Base-by-base conservation (phyloP, 2,329 filamentous ascomycete species). In the Exophiala dermatitidis region DNA sequence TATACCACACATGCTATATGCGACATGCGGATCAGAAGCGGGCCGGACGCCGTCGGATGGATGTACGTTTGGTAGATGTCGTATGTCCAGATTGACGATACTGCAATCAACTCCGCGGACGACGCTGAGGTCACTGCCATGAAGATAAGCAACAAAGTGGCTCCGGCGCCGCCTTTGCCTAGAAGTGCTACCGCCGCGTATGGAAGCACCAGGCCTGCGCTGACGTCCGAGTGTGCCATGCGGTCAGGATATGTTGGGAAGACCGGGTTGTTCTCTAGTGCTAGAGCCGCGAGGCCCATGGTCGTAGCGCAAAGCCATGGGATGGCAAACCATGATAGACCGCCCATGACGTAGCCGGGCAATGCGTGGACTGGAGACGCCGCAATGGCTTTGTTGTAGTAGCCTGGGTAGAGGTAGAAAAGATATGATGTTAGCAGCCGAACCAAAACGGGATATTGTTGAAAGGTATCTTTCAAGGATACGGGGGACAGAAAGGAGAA, bases 351-450 rank as follows among this genome's bases (percentile, higher is more conserved):
- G 65, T 95, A 95, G 12, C 90, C 90, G 0, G 90, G 90, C 2
- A 96, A 80, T 0, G 90, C 90, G 56, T 91, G 83, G 0, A 91
- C 85, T 0, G 89, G 89, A 26, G 83, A 85, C 0, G 90, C 89
- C 4, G 90, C 88, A 63, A 95, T 95, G 10, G 89, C 90, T 70
- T 95, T 95, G 77, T 95, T 93, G 72, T 90, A 95, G 73, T 94
- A 95, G 10, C 86, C 38, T 41, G 28, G 2, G 19, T 19, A 19
- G 34, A n/a, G 34, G 8, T 37, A 37, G 34, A 37, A 37, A 8
- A 6, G 1, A 10, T 32, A 46, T 29, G 31, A 8, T 6, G 12
- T 44, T 10, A 52, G 90, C 5, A 90, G 90, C 56, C 90, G n/a
- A n/a, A n/a, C n/a, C n/a, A n/a, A n/a, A n/a, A n/a, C n/a, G n/a